A percentile compares a stretch with the other conserved stretches of the same genome.
These are phyloP conservation scores for Tulasnella sp. DNA, from an alignment of 768 basidiomycete genomes.

Conservation along the genomic window DNA sequence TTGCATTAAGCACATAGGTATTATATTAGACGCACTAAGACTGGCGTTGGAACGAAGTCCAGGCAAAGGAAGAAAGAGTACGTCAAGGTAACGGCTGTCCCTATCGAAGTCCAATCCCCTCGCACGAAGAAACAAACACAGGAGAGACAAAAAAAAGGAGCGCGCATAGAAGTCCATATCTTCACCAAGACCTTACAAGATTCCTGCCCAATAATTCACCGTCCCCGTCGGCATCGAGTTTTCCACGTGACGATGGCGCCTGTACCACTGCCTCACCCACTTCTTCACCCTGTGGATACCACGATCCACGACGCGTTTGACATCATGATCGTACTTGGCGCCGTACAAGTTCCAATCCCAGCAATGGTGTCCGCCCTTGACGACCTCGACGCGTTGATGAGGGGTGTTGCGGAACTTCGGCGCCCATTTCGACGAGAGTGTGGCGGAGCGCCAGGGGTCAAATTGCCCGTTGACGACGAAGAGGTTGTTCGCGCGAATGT, in stretches of 20 bases:
- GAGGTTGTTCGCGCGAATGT: neutral
- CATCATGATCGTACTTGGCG: neutral
- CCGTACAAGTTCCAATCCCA: constrained; percentile 5
- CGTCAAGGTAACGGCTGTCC: no score
- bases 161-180: no score
- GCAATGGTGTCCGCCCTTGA: constrained; percentile 5
- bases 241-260: neutral
- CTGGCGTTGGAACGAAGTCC: no score
- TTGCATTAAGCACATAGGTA: no score
- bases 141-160: no score
- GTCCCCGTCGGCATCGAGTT: neutral
- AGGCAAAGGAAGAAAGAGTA: no score
- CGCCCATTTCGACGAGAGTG: constrained; percentile 5
- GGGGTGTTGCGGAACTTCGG: neutral
- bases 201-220: neutral
- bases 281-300: neutral
- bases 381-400: neutral
- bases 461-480: constrained; percentile 11
- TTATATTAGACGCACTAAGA: no score
- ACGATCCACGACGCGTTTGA: neutral
- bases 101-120: no score
- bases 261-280: constrained; percentile 6
- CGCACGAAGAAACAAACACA: no score
- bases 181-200: neutral
- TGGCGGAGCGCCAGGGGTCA: constrained; percentile 14